Percentiles rank a stretch among this genome's conserved stretches.
phyloP scores from a whole-genome alignment of 2,329 filamentous ascomycete species.

The Fusarium circinatum region DNA sequence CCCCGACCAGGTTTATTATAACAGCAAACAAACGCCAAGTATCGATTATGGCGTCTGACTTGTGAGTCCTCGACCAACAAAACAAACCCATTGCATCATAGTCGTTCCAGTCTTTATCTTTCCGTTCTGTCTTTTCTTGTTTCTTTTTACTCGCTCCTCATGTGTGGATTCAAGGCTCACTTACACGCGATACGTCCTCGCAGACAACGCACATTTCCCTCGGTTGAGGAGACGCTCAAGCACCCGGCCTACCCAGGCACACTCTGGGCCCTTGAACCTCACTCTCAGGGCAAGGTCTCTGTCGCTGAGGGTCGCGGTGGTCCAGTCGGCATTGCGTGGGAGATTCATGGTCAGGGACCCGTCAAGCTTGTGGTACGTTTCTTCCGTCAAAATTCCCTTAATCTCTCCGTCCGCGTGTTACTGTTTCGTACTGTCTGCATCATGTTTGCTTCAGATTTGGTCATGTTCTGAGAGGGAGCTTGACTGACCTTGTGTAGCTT shows the following conservation, averaged over 20 bases:
- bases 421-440: background rate
- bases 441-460: background rate
- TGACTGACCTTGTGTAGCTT: conserved; percentile 61
- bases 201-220: conserved; percentile 48
- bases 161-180: conserved; percentile 8
- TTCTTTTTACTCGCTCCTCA: background rate
- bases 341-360: conserved; percentile 80
- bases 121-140: background rate
- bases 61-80: conserved; percentile 22
- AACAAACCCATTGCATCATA: background rate
- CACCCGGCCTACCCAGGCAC: conserved; percentile 75
- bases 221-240: conserved; percentile 66
- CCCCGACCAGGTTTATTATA: background rate
- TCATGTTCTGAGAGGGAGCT: background rate
- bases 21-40: conserved; percentile 22
- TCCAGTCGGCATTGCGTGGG: conserved; percentile 80
- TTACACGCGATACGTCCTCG: conserved; percentile 15
- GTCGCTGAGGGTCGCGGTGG: conserved; percentile 79
- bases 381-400: conserved; percentile 14
- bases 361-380: conserved; percentile 76
- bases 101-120: background rate
- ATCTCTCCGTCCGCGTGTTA: conserved; percentile 14
- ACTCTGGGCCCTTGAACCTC: conserved; percentile 76
- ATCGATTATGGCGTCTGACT: conserved; percentile 17
- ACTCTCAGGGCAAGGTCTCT: conserved; percentile 66